Conservation (phyloP, 176 grass and related monocot genomes). For the Carex parvula region DNA sequence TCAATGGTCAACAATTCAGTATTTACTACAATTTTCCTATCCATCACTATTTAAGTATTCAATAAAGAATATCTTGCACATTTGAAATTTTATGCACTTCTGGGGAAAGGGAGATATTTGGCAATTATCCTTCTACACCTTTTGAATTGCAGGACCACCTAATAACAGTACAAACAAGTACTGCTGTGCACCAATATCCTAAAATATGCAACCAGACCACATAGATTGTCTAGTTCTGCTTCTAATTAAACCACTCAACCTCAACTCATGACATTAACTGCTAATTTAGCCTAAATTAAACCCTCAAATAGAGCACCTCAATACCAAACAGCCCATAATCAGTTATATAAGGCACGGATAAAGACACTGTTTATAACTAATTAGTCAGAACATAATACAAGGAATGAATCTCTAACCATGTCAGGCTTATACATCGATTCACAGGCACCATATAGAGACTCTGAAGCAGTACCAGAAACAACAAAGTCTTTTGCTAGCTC, state of each 20-base stretch:
- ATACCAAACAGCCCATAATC: neutral
- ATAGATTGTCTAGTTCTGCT: neutral
- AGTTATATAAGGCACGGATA: neutral
- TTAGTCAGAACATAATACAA: neutral
- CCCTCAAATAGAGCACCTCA: neutral
- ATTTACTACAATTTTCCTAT: neutral
- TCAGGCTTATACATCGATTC: slow-evolving; percentile 97
- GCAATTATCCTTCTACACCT: neutral
- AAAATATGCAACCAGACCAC: neutral
- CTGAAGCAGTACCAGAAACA: slow-evolving; percentile 81
- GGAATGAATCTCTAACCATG: slow-evolving; percentile 64
- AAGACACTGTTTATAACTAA: neutral
- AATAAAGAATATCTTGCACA: neutral
- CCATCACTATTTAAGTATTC: neutral
- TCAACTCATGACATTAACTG: neutral
- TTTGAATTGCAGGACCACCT: neutral
- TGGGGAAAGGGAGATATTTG: neutral
- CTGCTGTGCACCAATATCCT: neutral
- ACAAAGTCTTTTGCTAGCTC: slow-evolving; percentile 97
- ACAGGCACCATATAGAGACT: slow-evolving; percentile 86
- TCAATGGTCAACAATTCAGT: slow-evolving; percentile 8
- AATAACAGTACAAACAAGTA: neutral
- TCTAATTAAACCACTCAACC: neutral
- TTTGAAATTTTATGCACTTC: neutral
- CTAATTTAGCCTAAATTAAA: neutral